phyloP scores from a whole-genome alignment of 331 rosid genomes.

The Pyrus hybrid region DNA sequence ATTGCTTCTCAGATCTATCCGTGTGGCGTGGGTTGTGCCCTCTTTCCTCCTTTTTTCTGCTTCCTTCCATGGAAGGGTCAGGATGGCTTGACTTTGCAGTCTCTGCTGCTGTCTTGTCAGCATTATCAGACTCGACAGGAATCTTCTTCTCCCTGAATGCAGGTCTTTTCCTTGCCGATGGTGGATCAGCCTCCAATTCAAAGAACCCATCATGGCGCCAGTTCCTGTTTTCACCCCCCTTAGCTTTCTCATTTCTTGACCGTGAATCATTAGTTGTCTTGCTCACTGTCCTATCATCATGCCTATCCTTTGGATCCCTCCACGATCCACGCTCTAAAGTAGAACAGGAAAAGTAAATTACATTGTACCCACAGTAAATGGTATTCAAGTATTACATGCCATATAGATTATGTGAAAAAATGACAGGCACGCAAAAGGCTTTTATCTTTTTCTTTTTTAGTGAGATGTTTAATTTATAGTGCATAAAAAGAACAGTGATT shows the following conservation, averaged over 20 bases:
- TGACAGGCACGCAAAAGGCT: neutral
- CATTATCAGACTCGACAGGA: constrained; percentile 32
- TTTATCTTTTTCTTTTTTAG: neutral
- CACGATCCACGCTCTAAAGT: constrained; percentile 64
- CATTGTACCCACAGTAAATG: neutral
- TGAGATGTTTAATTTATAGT: neutral
- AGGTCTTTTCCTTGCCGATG: constrained; percentile 58
- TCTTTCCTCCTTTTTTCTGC: constrained; percentile 58
- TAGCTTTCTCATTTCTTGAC: constrained; percentile 44
- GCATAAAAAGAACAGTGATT: neutral
- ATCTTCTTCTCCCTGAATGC: constrained; percentile 85
- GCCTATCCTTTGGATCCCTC: constrained; percentile 54
- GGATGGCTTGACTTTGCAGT: constrained; percentile 35
- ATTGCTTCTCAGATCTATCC: constrained; percentile 47
- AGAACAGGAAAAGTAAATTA: neutral
- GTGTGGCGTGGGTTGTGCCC: constrained; percentile 34
- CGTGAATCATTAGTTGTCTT: constrained; percentile 31
- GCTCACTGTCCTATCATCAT: constrained; percentile 26
- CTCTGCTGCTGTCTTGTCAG: constrained; percentile 28
- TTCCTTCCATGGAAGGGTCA: constrained; percentile 33
- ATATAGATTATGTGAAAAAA: neutral
- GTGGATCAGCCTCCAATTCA: constrained; percentile 44
- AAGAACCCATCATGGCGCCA: constrained; percentile 42
- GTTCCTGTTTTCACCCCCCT: constrained; percentile 21
- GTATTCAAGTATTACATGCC: neutral